Evolutionary conservation across 1,139 yeast species (phyloP).

Genomic region (Saccharomyces hybrid): DNA sequence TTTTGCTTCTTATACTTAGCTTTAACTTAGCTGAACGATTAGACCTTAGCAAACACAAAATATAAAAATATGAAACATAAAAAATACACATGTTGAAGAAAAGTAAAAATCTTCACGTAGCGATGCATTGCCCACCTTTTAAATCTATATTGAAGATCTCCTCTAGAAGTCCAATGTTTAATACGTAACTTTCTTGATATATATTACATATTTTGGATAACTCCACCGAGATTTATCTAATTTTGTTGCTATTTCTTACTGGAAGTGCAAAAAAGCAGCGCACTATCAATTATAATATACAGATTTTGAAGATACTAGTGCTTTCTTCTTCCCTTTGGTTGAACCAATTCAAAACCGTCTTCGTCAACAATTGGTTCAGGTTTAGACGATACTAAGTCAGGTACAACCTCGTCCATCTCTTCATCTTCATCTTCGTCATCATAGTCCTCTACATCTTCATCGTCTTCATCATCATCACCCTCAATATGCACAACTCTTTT

Average conservation of each 20-base stretch:
- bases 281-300: not conserved
- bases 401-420: slow-evolving; percentile 30
- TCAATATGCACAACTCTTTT: slow-evolving; percentile 36
- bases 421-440: slow-evolving; percentile 30
- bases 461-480: slow-evolving; percentile 47
- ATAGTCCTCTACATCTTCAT: slow-evolving; percentile 38
- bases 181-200: not conserved
- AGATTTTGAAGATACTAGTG: slow-evolving; percentile 5
- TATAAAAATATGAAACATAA: too few relatives aligned
- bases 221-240: not conserved
- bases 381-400: slow-evolving; percentile 25
- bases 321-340: slow-evolving; percentile 49
- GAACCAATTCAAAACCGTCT: slow-evolving; percentile 88
- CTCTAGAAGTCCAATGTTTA: not conserved
- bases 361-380: slow-evolving; percentile 69
- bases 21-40: too few relatives aligned
- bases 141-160: not conserved
- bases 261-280: not conserved
- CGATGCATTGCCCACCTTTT: not conserved
- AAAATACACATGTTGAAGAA: too few relatives aligned
- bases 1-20: not conserved
- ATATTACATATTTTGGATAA: not conserved
- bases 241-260: not conserved
- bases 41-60: too few relatives aligned
- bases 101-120: not conserved